Base-by-base conservation (phyloP, 805 yeast species). In the Torulaspora franciscae region DNA sequence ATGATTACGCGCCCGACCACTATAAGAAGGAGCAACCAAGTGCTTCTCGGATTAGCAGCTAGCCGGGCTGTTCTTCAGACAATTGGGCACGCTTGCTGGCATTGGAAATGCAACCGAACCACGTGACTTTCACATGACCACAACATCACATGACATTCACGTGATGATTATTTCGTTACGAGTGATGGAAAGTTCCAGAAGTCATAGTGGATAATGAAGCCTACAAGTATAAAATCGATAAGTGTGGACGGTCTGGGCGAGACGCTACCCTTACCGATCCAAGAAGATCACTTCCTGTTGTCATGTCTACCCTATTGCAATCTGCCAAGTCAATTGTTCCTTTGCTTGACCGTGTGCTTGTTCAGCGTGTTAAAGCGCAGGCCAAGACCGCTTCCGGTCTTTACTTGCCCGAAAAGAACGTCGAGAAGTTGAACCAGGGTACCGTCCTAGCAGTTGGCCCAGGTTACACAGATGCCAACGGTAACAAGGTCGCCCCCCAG, bases 371-470 rank as follows among this genome's bases (percentile, higher is more conserved):
- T 64, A 89, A 88, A 76, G 95, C 95, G 48, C 83, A 86, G 63
- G 77, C 91, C 55, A 77, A 89, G 74, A 90, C 98, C 48, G 85
- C 95, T 46, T 81, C 93, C 36, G 98, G 98, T 63, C 79, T 90
- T 62, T 86, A 80, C 71, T 83, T 90, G 56, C 98, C 98, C 51
- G 97, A 90, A 72, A 89, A 89, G 77, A 90, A 91, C 75, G 95
- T 84, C 59, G 91, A 87, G 68, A 93, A 91, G 73, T 79, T 89
- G 64, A 86, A 86, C 75, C 85, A 88, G 70, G 99, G 90, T 50
- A 81, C 82, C 45, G 98, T 91, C 41, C 70, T 91, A 54, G 91
- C 98, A 47, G 88, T 90, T 53, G 99, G 99, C 50, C 98, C 98
- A 44, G 99, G 99, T 57, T 75, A 78, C 64, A 71, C 82, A 48